Conservation (phyloP, 2,329 filamentous ascomycete genomes). For the Paraphaeosphaeria sporulosa region DNA sequence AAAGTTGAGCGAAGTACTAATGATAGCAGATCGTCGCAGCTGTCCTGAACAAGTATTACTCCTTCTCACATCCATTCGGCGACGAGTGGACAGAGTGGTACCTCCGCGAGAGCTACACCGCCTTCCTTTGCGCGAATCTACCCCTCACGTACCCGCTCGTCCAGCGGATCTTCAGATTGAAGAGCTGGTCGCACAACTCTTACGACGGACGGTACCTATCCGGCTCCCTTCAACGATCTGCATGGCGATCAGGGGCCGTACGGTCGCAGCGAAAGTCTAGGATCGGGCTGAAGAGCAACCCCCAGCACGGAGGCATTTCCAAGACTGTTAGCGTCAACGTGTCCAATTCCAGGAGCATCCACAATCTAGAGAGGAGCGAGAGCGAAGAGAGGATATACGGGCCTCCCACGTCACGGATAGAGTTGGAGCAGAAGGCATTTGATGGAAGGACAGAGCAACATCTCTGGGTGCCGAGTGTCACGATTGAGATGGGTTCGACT, state of each 20-base stretch:
- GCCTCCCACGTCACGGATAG: conserved; percentile 9
- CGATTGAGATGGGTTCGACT: conserved; percentile 2
- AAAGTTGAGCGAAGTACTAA: background rate
- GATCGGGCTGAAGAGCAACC: conserved; percentile 2
- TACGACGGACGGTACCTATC: conserved; percentile 19
- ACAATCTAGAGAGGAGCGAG: conserved; percentile 9
- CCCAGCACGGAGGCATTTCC: conserved; percentile 11
- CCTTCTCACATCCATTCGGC: conserved; percentile 64
- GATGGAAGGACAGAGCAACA: background rate
- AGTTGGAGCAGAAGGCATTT: conserved; percentile 4
- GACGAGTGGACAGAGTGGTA: conserved; percentile 66
- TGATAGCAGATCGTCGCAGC: conserved; percentile 60
- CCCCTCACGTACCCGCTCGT: conserved; percentile 67
- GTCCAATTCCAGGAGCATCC: conserved; percentile 1
- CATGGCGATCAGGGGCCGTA: conserved; percentile 6
- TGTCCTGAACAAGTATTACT: conserved; percentile 68
- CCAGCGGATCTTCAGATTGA: conserved; percentile 54
- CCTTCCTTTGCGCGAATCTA: conserved; percentile 67
- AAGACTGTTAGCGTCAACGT: conserved; percentile 18
- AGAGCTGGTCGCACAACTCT: conserved; percentile 40
- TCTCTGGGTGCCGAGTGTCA: conserved; percentile 1
- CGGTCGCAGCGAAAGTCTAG: conserved; percentile 12
- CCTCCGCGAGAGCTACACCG: conserved; percentile 65
- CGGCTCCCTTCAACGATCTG: background rate
- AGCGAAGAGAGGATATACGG: conserved; percentile 19